phyloP scores from a whole-genome alignment of 495 filamentous ascomycete species.

The Lophiostoma macrostomum region DNA sequence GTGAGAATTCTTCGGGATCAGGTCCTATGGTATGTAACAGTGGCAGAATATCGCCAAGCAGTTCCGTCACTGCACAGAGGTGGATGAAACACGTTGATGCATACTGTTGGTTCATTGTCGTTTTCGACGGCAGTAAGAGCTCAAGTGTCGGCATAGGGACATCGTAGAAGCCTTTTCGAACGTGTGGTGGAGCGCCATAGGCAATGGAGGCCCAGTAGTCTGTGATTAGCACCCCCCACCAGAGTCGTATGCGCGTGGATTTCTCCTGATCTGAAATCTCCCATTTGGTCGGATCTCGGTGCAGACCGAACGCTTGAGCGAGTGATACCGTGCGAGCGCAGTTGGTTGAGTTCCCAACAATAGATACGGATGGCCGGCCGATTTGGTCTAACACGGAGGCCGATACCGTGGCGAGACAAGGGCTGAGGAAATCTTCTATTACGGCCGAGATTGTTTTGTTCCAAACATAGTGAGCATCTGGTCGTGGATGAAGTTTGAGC shows the following conservation, averaged over 20 bases:
- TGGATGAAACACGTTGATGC: slow-evolving; percentile 51
- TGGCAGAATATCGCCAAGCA: slow-evolving; percentile 51
- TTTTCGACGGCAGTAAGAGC: slow-evolving; percentile 32
- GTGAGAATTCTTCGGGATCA: slow-evolving; percentile 43
- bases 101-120: slow-evolving; percentile 37
- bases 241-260: slow-evolving; percentile 9
- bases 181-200: slow-evolving; percentile 21
- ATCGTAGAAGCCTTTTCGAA: slow-evolving; percentile 46
- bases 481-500: slow-evolving; percentile 21
- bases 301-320: slow-evolving; percentile 26
- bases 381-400: slow-evolving; percentile 20
- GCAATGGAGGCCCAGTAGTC: slow-evolving; percentile 27
- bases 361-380: slow-evolving; percentile 21
- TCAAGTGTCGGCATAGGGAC: slow-evolving; percentile 52
- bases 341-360: slow-evolving; percentile 17
- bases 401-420: slow-evolving; percentile 16
- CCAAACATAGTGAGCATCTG: slow-evolving; percentile 26
- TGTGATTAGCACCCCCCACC: slow-evolving; percentile 30
- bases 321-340: slow-evolving; percentile 25
- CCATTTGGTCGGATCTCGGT: slow-evolving; percentile 26
- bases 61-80: slow-evolving; percentile 52
- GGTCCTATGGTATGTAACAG: slow-evolving; percentile 50
- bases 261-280: slow-evolving; percentile 22
- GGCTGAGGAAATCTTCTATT: slow-evolving; percentile 24
- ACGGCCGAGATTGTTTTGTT: slow-evolving; percentile 20